Percentiles rank a stretch among this genome's conserved stretches.
These are phyloP conservation scores for Suhomyces kilbournensis DNA, from an alignment of 805 yeast genomes.

Conservation along the genomic window DNA sequence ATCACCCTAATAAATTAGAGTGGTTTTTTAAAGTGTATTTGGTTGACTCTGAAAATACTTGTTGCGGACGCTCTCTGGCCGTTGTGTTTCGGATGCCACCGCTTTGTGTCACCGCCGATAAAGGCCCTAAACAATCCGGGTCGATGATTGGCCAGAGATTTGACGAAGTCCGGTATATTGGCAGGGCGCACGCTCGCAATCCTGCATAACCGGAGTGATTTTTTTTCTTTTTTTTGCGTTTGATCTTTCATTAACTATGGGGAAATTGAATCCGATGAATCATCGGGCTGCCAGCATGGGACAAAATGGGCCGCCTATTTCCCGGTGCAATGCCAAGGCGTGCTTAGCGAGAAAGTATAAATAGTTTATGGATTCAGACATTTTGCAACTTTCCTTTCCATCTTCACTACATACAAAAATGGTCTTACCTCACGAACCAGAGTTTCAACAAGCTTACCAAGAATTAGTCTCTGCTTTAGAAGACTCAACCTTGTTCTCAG, in stretches of 20 bases:
- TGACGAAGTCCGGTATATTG: neutral
- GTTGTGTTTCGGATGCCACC: neutral
- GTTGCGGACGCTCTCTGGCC: neutral
- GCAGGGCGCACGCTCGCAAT: neutral
- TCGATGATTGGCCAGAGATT: conserved; percentile 3
- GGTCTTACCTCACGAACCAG: conserved; percentile 93
- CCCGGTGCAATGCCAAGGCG: neutral
- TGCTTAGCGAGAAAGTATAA: neutral
- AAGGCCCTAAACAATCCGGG: neutral
- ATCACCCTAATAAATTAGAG: neutral
- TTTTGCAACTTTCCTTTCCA: neutral
- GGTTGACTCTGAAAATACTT: neutral
- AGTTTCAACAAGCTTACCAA: conserved; percentile 97
- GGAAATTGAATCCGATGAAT: neutral
- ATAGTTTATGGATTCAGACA: neutral
- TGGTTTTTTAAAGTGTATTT: too few species aligned
- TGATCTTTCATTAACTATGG: neutral
- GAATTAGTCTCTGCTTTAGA: conserved; percentile 86
- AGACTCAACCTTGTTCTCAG: conserved; percentile 85
- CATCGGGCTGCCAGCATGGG: neutral
- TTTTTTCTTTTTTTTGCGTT: neutral
- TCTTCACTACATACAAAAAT: conserved; percentile 28
- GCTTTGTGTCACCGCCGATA: conserved; percentile 5
- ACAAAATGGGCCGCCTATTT: neutral
- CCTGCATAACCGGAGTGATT: neutral